Base-by-base conservation (phyloP, 129 eudicot species). In the Arctium minus region DNA sequence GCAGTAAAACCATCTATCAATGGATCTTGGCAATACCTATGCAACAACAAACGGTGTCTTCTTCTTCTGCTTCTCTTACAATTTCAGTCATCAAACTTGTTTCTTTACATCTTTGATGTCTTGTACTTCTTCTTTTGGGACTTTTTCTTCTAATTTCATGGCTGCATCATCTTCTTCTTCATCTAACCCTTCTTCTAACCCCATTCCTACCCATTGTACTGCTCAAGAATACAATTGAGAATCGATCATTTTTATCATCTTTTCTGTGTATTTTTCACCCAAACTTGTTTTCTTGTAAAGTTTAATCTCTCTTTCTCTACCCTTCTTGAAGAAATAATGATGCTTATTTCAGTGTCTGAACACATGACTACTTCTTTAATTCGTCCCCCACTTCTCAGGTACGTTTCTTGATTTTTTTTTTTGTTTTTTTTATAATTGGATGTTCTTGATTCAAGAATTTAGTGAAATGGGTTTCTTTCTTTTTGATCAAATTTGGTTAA, bases 41-140 rank as follows among this genome's bases (percentile, higher is more conserved):
- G 50, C 22, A 53, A 18, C 67, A 83, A 83, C 72, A 76, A 82
- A 83, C 74, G 80, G 79, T 69, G 75, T 86, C 86, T 85, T 79
- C 83, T 87, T 83, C 77, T 86, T 86, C 86, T 85, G 75, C 83
- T 87, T 83, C 77, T 86, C 42, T 83, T 50, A 72, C 85, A 73
- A 35, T 65, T 85, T 38, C 39, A 75, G 38, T 48, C n/a, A 67
- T 18, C 80, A 17, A 44, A 53, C 83, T 79, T 76, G 67, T 72
- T 81, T 56, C 82, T 72, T 30, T 37, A 30, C 79, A 60, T 48
- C 79, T 62, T 75, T 75, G 74, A 30, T 35, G n/a, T 60, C 70
- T 50, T 46, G 22, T 31, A 22, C 79, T 79, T 80, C 69, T 71
- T 77, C 82, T 77, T 80, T 80, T 80, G 87, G 80, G 56, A 48